Conservation (phyloP, 2,329 filamentous ascomycete species). For the Orbilia oligospora region DNA sequence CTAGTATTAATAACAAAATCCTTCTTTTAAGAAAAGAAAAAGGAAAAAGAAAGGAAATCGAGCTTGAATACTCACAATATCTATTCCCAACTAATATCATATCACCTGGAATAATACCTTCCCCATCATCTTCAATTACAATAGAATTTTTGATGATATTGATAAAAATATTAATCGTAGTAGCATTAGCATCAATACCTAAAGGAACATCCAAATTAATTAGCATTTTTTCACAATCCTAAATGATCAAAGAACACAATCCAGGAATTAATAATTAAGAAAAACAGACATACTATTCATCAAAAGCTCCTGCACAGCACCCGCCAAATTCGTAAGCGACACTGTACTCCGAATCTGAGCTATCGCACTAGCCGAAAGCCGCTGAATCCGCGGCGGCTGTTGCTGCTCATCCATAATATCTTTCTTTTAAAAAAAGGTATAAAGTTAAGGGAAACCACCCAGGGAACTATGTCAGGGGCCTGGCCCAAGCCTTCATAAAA, state of each 20-base stretch:
- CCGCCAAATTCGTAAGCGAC: slow-evolving; percentile 28
- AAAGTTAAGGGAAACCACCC: too few relatives aligned
- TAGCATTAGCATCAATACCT: slow-evolving; percentile 80
- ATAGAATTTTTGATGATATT: slow-evolving; percentile 84
- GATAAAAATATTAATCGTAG: slow-evolving; percentile 77
- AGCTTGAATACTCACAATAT: slow-evolving; percentile 67
- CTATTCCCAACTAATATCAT: slow-evolving; percentile 74
- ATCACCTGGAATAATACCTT: slow-evolving; percentile 80
- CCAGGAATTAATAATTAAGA: too few relatives aligned
- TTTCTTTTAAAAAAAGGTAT: not conserved
- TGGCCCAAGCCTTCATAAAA: too few relatives aligned
- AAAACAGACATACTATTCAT: slow-evolving; percentile 44
- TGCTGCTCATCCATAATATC: not conserved
- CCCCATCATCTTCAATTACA: slow-evolving; percentile 85
- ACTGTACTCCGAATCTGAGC: slow-evolving; percentile 36
- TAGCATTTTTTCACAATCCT: too few relatives aligned
- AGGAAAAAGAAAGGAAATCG: not conserved
- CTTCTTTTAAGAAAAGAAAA: too few relatives aligned
- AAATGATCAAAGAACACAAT: too few relatives aligned
- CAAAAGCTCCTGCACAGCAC: slow-evolving; percentile 32
- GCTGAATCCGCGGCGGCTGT: slow-evolving; percentile 38
- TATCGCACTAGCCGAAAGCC: slow-evolving; percentile 19
- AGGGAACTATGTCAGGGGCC: not conserved
- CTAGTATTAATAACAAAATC: slow-evolving; percentile 1
- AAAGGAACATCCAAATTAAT: not conserved